Conservation (phyloP, 768 basidiomycete species). For the Tricholoma furcatifolium region DNA sequence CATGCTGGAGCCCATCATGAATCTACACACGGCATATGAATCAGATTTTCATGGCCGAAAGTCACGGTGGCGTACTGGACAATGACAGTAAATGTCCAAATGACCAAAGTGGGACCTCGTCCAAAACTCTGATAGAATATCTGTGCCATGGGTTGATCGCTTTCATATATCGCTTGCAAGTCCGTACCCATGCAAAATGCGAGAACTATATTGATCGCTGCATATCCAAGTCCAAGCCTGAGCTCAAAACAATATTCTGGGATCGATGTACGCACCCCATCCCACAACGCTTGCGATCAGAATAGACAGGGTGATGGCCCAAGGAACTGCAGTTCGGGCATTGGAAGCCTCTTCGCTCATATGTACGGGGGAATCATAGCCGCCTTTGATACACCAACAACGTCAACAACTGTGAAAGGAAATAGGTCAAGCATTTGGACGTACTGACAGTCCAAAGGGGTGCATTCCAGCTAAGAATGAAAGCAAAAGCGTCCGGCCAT, state of each 20-base stretch:
- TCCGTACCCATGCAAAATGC: conserved; percentile 67
- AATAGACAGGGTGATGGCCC: conserved; percentile 61
- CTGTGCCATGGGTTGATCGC: conserved; percentile 59
- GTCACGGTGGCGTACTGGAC: conserved; percentile 30
- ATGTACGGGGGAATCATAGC: conserved; percentile 58
- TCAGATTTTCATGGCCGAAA: neutral
- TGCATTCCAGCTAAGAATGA: conserved; percentile 43
- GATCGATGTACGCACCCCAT: conserved; percentile 44
- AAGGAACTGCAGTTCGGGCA: conserved; percentile 67
- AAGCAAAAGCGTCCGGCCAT: conserved; percentile 60
- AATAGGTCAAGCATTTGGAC: too few species aligned
- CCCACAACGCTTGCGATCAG: conserved; percentile 58
- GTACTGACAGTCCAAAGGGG: conserved; percentile 41
- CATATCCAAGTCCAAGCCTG: neutral
- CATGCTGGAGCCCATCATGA: conserved; percentile 62
- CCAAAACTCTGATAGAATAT: conserved; percentile 54
- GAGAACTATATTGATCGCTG: conserved; percentile 59
- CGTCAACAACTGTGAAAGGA: conserved; percentile 22
- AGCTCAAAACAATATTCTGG: neutral
- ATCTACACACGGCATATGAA: conserved; percentile 25
- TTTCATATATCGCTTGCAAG: conserved; percentile 39
- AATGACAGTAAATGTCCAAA: conserved; percentile 38
- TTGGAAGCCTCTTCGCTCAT: conserved; percentile 75
- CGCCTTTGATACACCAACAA: conserved; percentile 20
- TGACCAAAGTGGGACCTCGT: conserved; percentile 31